Base-by-base conservation (phyloP, 371 early-diverging fungal species). In the Mucor velutinosus region DNA sequence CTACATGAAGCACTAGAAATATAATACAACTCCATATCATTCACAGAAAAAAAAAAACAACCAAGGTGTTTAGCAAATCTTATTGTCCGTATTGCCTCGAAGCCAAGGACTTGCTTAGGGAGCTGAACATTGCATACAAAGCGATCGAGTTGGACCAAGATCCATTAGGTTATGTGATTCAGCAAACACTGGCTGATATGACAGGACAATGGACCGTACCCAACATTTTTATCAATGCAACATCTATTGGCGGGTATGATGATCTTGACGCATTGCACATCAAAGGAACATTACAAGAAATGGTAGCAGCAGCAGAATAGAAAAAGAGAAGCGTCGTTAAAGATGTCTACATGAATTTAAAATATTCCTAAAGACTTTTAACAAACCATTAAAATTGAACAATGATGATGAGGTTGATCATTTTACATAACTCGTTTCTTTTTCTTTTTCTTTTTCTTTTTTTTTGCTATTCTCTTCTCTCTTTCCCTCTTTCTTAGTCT, bases 171-270 rank as follows among this genome's bases (percentile, higher is more conserved):
- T 1, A 23, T 19, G 87, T 76, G 0, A 93, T 96, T 61, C 95
- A 95, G 76, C 71, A 63, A 14, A 86, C 89, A 58, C 85, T 96
- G 29, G 32, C 41, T 7, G 66, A 78, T 43, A 71, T 84, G 69
- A 93, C 92, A 17, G 88, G 89, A 6, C 71, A 58, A 70, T 76
- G 58, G 61, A 67, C 21, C 66, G 95, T 96, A 25, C 97, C 97
- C 62, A 95, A 94, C 79, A 89, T 95, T 65, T 96, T 92, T 74
- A 90, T 94, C 73, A 81, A 86, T 19, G 77, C 80, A 41, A 67
- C 86, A 41, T 94, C 94, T 64, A 69, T 95, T 66, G 96, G 96
- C 32, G 95, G 95, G 1, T 70, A 15, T 53, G 53, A 53, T 27
- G 53, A 53, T 27, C 23, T 53, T 0, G 8, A 27, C 23, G 23